Conservation (phyloP, 371 early-diverging fungal genomes). For the Apophysomyces trapeziformis region DNA sequence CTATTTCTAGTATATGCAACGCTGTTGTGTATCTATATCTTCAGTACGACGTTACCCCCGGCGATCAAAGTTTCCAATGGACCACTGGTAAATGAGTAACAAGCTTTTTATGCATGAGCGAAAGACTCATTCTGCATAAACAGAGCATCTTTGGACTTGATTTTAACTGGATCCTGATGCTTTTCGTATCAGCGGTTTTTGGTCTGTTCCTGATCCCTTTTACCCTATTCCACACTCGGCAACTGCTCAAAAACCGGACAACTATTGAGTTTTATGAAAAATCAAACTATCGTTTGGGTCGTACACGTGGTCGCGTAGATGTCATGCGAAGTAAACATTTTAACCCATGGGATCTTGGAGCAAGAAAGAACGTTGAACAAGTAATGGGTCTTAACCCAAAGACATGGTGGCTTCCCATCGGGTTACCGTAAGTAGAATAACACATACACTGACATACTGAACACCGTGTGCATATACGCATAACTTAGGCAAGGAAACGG, state of each 20-base stretch:
- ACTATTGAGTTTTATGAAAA: constrained; percentile 73
- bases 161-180: constrained; percentile 46
- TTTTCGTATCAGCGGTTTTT: constrained; percentile 64
- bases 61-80: constrained; percentile 36
- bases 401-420: constrained; percentile 66
- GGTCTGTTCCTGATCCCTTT: constrained; percentile 63
- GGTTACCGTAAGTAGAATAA: constrained; percentile 45
- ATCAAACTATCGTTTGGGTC: constrained; percentile 44
- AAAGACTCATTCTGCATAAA: not conserved
- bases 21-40: constrained; percentile 56
- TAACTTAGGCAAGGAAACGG: constrained; percentile 45
- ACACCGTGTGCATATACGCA: not conserved
- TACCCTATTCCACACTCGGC: constrained; percentile 56
- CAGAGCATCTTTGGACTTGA: constrained; percentile 44
- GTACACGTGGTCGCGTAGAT: constrained; percentile 28
- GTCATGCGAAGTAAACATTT: constrained; percentile 51
- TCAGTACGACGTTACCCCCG: constrained; percentile 42
- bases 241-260: constrained; percentile 62
- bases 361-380: constrained; percentile 28
- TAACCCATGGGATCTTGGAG: constrained; percentile 69
- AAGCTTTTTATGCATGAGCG: not conserved
- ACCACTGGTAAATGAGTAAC: constrained; percentile 31
- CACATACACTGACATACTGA: no score
- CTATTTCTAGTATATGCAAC: constrained; percentile 62
- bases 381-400: constrained; percentile 57